A percentile compares a stretch with the other conserved stretches of the same genome.
Conservation (phyloP, 2,329 filamentous ascomycete species). For the Exophiala aquamarina region DNA sequence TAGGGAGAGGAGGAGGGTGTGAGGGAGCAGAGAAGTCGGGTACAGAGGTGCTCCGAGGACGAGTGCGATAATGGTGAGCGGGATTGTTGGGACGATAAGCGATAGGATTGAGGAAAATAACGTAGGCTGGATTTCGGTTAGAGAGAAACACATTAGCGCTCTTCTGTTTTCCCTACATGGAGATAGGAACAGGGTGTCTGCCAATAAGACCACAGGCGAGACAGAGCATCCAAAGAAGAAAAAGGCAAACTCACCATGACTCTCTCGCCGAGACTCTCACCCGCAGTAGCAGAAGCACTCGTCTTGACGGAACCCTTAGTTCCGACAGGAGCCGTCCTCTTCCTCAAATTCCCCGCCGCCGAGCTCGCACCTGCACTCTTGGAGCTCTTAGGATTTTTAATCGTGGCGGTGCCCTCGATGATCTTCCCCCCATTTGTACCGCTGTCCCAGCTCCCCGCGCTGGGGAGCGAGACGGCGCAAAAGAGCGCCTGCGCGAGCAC, state of each 20-base stretch:
- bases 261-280: slow-evolving; percentile 20
- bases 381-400: slow-evolving; percentile 7
- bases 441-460: slow-evolving; percentile 42
- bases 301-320: too few relatives aligned
- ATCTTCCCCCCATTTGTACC: slow-evolving; percentile 20
- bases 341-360: slow-evolving; percentile 23
- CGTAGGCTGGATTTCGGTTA: slow-evolving; percentile 17
- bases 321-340: slow-evolving; percentile 22
- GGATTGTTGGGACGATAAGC: slow-evolving; percentile 54
- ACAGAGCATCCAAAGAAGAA: background rate
- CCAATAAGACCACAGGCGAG: background rate
- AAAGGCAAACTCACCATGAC: slow-evolving; percentile 28
- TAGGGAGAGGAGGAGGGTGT: slow-evolving; percentile 77
- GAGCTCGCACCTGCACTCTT: slow-evolving; percentile 5
- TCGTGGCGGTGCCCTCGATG: slow-evolving; percentile 19
- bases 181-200: too few relatives aligned
- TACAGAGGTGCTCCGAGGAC: slow-evolving; percentile 81
- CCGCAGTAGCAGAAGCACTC: background rate
- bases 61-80: slow-evolving; percentile 61
- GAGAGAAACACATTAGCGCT: background rate
- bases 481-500: slow-evolving; percentile 63
- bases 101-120: slow-evolving; percentile 62
- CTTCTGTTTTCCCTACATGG: too few relatives aligned
- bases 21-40: slow-evolving; percentile 68
- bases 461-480: slow-evolving; percentile 59